Evolutionary conservation across 805 yeast species (phyloP).

Genomic region (Candida dendrica): DNA sequence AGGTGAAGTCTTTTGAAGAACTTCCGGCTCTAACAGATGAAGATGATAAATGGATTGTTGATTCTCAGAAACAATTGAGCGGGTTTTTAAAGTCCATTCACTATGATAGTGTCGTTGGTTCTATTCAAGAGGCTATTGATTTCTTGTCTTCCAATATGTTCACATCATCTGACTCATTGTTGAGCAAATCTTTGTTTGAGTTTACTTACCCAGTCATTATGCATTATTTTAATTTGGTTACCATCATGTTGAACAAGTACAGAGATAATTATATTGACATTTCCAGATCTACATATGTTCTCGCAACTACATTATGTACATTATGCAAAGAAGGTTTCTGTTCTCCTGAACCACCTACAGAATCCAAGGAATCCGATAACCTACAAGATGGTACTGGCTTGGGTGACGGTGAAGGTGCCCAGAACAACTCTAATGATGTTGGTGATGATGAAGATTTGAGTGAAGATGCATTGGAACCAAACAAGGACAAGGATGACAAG

Average conservation of each 20-base stretch:
- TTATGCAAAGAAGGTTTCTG: conserved; percentile 84
- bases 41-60: conserved; percentile 64
- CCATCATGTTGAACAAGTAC: conserved; percentile 35
- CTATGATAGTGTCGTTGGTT: conserved; percentile 26
- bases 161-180: conserved; percentile 26
- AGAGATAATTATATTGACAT: conserved; percentile 43
- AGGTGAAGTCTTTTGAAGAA: conserved; percentile 32
- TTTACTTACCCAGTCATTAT: conserved; percentile 57
- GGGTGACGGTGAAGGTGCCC: conserved; percentile 90
- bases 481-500: conserved; percentile 65
- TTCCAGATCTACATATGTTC: conserved; percentile 54
- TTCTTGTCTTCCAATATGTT: conserved; percentile 31
- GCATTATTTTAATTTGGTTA: conserved; percentile 48
- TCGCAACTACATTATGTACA: conserved; percentile 47
- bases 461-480: conserved; percentile 61
- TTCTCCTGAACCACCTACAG: conserved; percentile 71
- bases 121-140: conserved; percentile 29
- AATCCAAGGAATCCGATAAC: conserved; percentile 56
- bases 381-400: conserved; percentile 83
- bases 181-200: conserved; percentile 40
- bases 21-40: conserved; percentile 31
- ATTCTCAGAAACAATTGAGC: conserved; percentile 37
- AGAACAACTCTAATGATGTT: conserved; percentile 72
- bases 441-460: conserved; percentile 88
- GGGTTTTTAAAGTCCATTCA: conserved; percentile 37